These are phyloP conservation scores for Paraglomus occultum DNA, from an alignment of 192 early-diverging fungal species.

Conservation along the genomic window DNA sequence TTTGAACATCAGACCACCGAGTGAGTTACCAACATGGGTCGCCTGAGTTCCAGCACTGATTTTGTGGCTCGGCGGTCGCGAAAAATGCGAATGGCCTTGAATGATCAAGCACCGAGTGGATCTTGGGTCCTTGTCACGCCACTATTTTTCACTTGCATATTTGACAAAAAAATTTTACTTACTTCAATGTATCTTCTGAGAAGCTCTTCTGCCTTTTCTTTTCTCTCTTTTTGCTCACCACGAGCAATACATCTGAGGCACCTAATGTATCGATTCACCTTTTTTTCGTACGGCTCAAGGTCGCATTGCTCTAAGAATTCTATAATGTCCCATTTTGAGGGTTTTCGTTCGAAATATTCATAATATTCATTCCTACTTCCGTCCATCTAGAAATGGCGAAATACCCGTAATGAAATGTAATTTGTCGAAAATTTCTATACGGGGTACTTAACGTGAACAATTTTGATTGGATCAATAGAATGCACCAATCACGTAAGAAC, in stretches of 20 bases:
- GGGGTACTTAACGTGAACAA: too few relatives aligned
- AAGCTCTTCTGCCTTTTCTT: neutral
- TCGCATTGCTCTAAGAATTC: constrained; percentile 20
- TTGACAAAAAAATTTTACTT: neutral
- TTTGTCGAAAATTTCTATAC: too few relatives aligned
- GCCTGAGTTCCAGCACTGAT: constrained; percentile 11
- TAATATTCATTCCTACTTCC: neutral
- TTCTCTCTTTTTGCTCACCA: neutral
- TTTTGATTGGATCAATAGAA: too few relatives aligned
- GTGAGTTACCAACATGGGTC: too few relatives aligned
- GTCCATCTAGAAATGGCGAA: too few relatives aligned
- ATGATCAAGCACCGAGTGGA: neutral
- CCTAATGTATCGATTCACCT: constrained; percentile 10
- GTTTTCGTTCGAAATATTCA: constrained; percentile 20
- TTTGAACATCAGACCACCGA: too few relatives aligned
- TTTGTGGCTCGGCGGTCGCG: constrained; percentile 12
- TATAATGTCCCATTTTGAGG: constrained; percentile 20
- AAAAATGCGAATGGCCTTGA: neutral
- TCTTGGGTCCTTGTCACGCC: too few relatives aligned
- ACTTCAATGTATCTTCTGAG: constrained; percentile 3
- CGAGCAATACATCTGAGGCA: neutral
- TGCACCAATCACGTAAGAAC: too few relatives aligned
- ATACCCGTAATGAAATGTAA: too few relatives aligned
- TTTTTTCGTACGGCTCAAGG: neutral
- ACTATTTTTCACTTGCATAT: too few relatives aligned